These are phyloP conservation scores for Clavariopsis aquatica DNA, from an alignment of 495 filamentous ascomycete species.

Conservation along the genomic window DNA sequence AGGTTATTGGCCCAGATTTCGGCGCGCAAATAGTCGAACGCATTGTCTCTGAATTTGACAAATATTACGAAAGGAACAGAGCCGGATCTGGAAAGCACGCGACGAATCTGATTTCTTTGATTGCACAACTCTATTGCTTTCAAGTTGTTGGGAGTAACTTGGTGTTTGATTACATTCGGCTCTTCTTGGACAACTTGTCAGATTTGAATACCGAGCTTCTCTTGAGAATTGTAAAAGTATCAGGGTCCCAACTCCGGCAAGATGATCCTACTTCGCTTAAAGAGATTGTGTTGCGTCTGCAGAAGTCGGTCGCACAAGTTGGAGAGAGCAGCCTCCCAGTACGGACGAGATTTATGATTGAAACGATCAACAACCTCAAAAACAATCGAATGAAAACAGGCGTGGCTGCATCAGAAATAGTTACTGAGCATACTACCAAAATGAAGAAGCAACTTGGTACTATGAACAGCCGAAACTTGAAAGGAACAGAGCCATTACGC, in stretches of 20 bases:
- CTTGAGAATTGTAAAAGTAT: conserved; percentile 70
- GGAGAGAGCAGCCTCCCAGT: conserved; percentile 75
- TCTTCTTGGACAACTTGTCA: conserved; percentile 72
- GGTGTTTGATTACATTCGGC: conserved; percentile 84
- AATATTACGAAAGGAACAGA: conserved; percentile 49
- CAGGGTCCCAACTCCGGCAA: conserved; percentile 68
- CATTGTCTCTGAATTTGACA: conserved; percentile 68
- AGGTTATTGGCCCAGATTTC: conserved; percentile 80
- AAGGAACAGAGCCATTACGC: conserved; percentile 77
- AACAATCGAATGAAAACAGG: conserved; percentile 87
- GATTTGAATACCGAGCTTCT: conserved; percentile 92
- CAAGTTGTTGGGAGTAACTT: conserved; percentile 79
- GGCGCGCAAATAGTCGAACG: conserved; percentile 80
- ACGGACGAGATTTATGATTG: conserved; percentile 96
- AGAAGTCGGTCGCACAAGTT: conserved; percentile 63
- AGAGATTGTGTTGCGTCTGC: conserved; percentile 81
- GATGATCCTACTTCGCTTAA: conserved; percentile 91
- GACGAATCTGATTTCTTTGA: conserved; percentile 77
- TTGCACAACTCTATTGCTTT: conserved; percentile 90
- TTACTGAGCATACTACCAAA: conserved; percentile 73
- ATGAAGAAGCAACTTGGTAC: conserved; percentile 82
- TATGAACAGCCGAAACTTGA: conserved; percentile 66
- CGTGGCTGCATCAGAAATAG: conserved; percentile 59
- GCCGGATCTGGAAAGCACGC: conserved; percentile 62
- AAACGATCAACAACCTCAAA: conserved; percentile 89